Base-by-base conservation (phyloP, 805 yeast species). In the Wickerhamiella bombiphila region DNA sequence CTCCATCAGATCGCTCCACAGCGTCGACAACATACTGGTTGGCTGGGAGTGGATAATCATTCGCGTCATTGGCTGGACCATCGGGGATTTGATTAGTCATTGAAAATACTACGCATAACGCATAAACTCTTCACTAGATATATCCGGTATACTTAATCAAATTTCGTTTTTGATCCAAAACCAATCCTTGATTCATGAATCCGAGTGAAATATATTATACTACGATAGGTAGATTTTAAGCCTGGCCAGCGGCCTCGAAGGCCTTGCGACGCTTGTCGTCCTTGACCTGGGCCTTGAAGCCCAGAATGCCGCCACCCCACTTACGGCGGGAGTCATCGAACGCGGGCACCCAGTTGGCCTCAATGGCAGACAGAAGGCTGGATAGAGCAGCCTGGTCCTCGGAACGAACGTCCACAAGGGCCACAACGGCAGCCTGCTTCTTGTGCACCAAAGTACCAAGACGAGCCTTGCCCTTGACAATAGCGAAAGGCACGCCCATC, bases 291-390 rank as follows among this genome's bases (percentile, higher is more conserved):
- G 96, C 83, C 74, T 88, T 91, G 57, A 80, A 70, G 67, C 97
- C 95, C 75, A 91, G 71, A 67, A 83, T 63, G 75, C 98, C 98
- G 75, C 98, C 98, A 75, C 97, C 97, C 98, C 98, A 88, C 79
- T 83, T 94, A 72, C 82, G 85, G 76, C 93, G 88, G 63, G 73
- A 61, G 57, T 91, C 96, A 61, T 88, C 96, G 80, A 78, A 82
- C 70, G 83, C 82, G 63, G 81, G 94, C 57, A 68, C 65, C 69
- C 79, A 88, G 91, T 83, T 85, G 54, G 93, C 78, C 70, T 83
- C 76, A 66, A 88, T 74, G 59, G 97, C 79, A 42, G 95, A 79
- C 54, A 91, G 74, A 60, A 88, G 75, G 65, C 82, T 80, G 53
- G 96, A 86, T 58, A 88, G 76, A 60, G 81, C 85, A 61, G 94